These are phyloP conservation scores for Zygosaccharomyces pseudobailii DNA, from an alignment of 1,139 yeast genomes.

Conservation along the genomic window DNA sequence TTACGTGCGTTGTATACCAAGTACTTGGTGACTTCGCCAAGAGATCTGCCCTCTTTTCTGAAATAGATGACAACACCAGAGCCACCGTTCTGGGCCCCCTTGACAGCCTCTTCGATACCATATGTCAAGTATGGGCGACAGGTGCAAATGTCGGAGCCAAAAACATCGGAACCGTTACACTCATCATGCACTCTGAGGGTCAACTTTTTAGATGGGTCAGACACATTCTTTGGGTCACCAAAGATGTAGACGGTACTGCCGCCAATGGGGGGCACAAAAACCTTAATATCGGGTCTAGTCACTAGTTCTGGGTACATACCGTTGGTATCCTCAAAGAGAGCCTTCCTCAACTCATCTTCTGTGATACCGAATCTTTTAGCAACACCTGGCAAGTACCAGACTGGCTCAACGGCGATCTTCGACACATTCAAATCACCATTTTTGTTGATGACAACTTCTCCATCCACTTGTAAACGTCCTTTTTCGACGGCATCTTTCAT, in stretches of 20 bases:
- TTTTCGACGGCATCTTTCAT: slow-evolving; percentile 48
- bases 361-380: slow-evolving; percentile 54
- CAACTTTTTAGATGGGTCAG: slow-evolving; percentile 44
- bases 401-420: slow-evolving; percentile 61
- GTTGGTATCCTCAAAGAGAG: slow-evolving; percentile 58
- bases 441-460: slow-evolving; percentile 49
- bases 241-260: slow-evolving; percentile 58
- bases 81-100: slow-evolving; percentile 60
- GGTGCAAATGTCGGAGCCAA: slow-evolving; percentile 60
- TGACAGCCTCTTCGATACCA: slow-evolving; percentile 59
- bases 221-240: slow-evolving; percentile 50
- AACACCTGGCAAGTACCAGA: slow-evolving; percentile 62
- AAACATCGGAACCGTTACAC: slow-evolving; percentile 64
- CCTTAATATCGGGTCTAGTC: slow-evolving; percentile 58
- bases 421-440: slow-evolving; percentile 56
- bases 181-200: slow-evolving; percentile 61
- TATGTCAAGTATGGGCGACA: slow-evolving; percentile 59
- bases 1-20: slow-evolving; percentile 62
- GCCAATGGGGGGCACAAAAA: slow-evolving; percentile 60
- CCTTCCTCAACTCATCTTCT: slow-evolving; percentile 51
- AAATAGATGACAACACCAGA: slow-evolving; percentile 55
- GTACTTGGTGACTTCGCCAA: slow-evolving; percentile 62
- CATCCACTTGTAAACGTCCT: slow-evolving; percentile 52
- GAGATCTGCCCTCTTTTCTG: slow-evolving; percentile 61
- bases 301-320: slow-evolving; percentile 62